phyloP scores from a whole-genome alignment of 192 early-diverging fungal genomes.

The Allomyces macrogynus region DNA sequence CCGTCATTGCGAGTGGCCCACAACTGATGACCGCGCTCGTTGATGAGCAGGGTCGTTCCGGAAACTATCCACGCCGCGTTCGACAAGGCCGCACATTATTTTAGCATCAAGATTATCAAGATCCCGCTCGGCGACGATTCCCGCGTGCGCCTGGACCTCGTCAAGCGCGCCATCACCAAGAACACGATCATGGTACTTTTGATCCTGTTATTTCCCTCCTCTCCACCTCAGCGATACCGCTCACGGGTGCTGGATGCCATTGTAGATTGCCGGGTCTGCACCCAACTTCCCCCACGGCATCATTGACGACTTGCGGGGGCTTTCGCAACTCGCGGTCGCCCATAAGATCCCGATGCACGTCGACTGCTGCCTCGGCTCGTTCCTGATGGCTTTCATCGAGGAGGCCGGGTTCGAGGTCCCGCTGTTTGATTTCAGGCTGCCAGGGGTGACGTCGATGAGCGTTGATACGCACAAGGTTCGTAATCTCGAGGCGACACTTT shows the following conservation, averaged over 20 bases:
- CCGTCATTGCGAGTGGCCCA: background rate
- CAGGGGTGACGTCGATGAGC: conserved; percentile 84
- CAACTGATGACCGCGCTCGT: background rate
- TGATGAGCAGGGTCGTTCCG: conserved; percentile 48
- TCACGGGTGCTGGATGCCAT: background rate
- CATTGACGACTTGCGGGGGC: conserved; percentile 65
- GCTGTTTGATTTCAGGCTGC: conserved; percentile 69
- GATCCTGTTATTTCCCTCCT: background rate
- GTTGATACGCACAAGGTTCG: conserved; percentile 82
- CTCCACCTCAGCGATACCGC: background rate
- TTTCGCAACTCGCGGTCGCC: conserved; percentile 57
- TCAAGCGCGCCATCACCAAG: conserved; percentile 61
- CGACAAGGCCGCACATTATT: conserved; percentile 83
- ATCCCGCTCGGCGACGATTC: conserved; percentile 64
- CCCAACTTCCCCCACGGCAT: conserved; percentile 87
- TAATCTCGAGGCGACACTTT: background rate
- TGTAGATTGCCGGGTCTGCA: conserved; percentile 64
- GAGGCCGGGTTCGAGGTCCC: conserved; percentile 68
- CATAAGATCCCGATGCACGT: conserved; percentile 76
- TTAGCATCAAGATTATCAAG: conserved; percentile 67
- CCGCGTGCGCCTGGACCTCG: conserved; percentile 51
- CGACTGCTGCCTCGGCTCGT: conserved; percentile 89
- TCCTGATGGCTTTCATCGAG: conserved; percentile 82
- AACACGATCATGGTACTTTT: conserved; percentile 62
- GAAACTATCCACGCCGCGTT: conserved; percentile 90